Conservation (phyloP, 2,329 filamentous ascomycete genomes). For the Pestalotiopsis sp. region DNA sequence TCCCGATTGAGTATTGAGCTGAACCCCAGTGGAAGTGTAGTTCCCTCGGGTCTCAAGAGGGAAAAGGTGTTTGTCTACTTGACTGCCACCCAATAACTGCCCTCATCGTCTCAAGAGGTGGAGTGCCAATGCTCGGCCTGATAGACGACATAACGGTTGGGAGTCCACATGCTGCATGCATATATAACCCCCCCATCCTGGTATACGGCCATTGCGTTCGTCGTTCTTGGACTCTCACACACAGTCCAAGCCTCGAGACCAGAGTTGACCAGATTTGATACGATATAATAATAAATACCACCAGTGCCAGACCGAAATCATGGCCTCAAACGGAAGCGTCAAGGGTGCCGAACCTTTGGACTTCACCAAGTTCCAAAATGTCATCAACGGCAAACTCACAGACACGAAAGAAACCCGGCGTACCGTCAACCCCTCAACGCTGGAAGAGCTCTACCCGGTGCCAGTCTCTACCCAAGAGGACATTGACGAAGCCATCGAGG, state of each 20-base stretch:
- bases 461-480: conserved; percentile 51
- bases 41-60: neutral
- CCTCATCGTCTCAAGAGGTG: neutral
- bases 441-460: conserved; percentile 50
- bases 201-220: neutral
- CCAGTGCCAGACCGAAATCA: neutral
- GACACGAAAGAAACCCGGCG: conserved; percentile 46
- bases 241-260: too few relatives aligned
- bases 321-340: neutral
- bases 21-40: neutral
- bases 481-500: conserved; percentile 50
- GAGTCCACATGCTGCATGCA: neutral
- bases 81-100: neutral
- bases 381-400: conserved; percentile 51
- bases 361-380: conserved; percentile 49
- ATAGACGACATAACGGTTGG: neutral
- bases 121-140: neutral
- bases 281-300: neutral
- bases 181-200: neutral
- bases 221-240: too few relatives aligned
- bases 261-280: too few relatives aligned
- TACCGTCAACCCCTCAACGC: conserved; percentile 53
- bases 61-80: neutral
- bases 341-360: conserved; percentile 6
- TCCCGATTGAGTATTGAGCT: neutral